These are phyloP conservation scores for Bryum argenteum DNA, from an alignment of 225 moss, liverwort and hornwort species.

Conservation along the genomic window DNA sequence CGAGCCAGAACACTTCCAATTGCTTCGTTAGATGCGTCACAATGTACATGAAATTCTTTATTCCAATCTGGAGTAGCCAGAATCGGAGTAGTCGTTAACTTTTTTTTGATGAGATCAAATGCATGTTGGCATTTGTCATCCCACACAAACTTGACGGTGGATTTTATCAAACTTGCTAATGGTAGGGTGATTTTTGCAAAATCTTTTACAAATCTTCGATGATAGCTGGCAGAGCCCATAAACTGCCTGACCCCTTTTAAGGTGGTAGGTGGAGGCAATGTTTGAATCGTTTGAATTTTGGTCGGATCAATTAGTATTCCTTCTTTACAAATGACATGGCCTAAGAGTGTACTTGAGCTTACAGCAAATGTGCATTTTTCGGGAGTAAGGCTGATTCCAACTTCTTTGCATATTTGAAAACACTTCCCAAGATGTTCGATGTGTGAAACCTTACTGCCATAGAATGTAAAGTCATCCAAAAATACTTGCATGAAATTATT, in stretches of 20 bases:
- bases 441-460: background rate
- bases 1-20: background rate
- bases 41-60: background rate
- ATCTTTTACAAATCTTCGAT: too few species aligned
- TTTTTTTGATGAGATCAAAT: too few species aligned
- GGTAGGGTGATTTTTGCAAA: too few species aligned
- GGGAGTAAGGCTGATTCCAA: too few species aligned
- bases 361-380: too few species aligned
- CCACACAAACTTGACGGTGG: background rate
- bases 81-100: background rate
- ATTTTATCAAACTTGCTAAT: background rate
- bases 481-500: background rate
- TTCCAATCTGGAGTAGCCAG: background rate
- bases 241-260: background rate
- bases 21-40: background rate
- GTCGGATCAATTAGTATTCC: too few species aligned
- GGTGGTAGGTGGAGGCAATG: background rate
- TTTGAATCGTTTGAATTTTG: too few species aligned
- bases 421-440: background rate
- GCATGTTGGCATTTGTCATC: background rate
- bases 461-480: background rate
- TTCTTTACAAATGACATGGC: background rate
- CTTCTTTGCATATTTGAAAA: too few species aligned
- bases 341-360: too few species aligned
- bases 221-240: background rate